Evolutionary conservation across 495 filamentous ascomycete species (phyloP).

Genomic region (Aspergillus nanangensis): DNA sequence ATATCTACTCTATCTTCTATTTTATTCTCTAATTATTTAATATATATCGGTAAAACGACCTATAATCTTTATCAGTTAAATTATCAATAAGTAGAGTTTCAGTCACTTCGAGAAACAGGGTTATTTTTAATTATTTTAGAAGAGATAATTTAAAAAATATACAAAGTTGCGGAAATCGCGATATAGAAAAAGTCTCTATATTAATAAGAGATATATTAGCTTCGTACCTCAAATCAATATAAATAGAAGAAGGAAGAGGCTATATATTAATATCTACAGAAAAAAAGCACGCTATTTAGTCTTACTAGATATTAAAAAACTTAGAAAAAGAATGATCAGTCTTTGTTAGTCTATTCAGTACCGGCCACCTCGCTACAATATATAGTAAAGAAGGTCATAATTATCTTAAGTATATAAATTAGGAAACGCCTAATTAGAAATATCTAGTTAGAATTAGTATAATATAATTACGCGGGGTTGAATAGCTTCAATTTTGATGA

Average conservation of each 20-base stretch:
- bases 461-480: too few relatives aligned
- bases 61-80: background rate
- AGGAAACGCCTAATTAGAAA: too few relatives aligned
- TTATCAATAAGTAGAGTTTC: background rate
- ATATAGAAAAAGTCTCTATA: too few relatives aligned
- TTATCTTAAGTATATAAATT: background rate
- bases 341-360: background rate
- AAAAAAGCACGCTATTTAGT: background rate
- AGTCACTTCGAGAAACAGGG: background rate
- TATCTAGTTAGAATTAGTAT: too few relatives aligned
- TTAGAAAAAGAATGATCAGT: background rate
- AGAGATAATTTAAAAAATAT: background rate
- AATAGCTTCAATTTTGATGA: too few relatives aligned
- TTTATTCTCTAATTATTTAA: background rate
- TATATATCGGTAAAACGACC: background rate
- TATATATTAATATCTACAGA: background rate
- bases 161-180: background rate
- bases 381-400: background rate
- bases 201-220: background rate
- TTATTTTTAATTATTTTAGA: background rate
- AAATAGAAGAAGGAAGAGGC: background rate
- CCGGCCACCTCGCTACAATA: background rate
- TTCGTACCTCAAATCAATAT: background rate
- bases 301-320: background rate
- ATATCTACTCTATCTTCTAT: background rate